Percentiles rank a stretch among this genome's conserved stretches.
Conservation (phyloP, 306 rosid species). For the Echinosophora koreensis region DNA sequence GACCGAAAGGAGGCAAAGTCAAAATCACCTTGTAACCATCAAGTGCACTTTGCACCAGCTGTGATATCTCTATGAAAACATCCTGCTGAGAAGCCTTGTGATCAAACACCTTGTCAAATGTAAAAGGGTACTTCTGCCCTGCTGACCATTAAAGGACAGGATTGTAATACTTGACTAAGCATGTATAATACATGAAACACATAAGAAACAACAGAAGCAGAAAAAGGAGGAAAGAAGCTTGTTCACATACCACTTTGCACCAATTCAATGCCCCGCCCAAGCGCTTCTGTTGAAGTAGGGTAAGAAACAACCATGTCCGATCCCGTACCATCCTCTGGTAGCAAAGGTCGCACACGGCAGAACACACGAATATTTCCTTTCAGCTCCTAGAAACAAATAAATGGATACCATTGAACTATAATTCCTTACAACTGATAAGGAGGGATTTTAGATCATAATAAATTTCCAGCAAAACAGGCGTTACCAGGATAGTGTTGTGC, state of each 20-base stretch:
- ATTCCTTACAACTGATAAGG: neutral
- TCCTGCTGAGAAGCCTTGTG: conserved; percentile 87
- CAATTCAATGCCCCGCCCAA: conserved; percentile 87
- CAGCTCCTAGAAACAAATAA: conserved; percentile 64
- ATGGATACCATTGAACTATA: conserved; percentile 9
- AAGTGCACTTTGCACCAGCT: conserved; percentile 96
- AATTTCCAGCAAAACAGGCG: neutral
- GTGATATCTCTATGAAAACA: conserved; percentile 89
- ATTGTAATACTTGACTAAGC: conserved; percentile 21
- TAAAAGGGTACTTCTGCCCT: conserved; percentile 87
- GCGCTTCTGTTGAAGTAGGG: conserved; percentile 83
- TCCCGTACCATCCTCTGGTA: conserved; percentile 81
- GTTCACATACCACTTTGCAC: conserved; percentile 70
- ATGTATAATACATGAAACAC: conserved; percentile 8
- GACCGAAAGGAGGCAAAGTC: conserved; percentile 6
- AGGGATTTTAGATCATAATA: neutral
- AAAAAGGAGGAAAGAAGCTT: neutral
- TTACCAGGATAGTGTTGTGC: conserved; percentile 91
- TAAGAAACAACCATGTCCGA: conserved; percentile 72
- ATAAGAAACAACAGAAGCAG: conserved; percentile 2
- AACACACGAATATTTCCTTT: conserved; percentile 98
- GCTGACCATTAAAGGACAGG: conserved; percentile 43
- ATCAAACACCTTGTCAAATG: conserved; percentile 92
- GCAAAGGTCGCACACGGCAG: conserved; percentile 91
- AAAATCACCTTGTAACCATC: conserved; percentile 91